These are phyloP conservation scores for Cutaneotrichosporon cavernicola DNA, from an alignment of 1,284 basidiomycete species.

Conservation along the genomic window DNA sequence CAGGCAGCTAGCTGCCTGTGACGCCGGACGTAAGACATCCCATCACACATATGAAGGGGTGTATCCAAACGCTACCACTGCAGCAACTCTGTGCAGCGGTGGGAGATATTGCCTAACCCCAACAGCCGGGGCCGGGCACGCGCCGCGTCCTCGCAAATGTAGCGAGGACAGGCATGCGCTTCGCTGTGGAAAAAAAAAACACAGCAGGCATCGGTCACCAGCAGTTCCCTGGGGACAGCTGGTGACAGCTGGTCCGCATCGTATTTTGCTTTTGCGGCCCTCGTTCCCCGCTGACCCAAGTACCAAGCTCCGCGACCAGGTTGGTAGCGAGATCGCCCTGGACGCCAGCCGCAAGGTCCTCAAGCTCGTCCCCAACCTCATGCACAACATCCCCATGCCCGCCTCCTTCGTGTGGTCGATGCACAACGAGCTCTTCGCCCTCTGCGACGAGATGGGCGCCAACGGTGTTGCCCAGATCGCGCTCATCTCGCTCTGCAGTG, in stretches of 20 bases:
- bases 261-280: neutral
- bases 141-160: too few relatives aligned
- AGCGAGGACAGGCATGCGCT: too few relatives aligned
- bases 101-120: too few relatives aligned
- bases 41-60: too few relatives aligned
- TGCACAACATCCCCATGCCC: slow-evolving; percentile 24
- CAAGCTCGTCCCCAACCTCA: slow-evolving; percentile 26
- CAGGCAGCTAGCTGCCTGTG: too few relatives aligned
- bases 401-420: slow-evolving; percentile 14
- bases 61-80: too few relatives aligned
- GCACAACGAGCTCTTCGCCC: slow-evolving; percentile 22
- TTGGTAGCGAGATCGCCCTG: slow-evolving; percentile 10
- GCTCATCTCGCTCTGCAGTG: slow-evolving; percentile 12
- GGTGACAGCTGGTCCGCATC: neutral
- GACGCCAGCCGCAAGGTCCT: slow-evolving; percentile 21
- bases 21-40: too few relatives aligned
- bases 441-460: slow-evolving; percentile 21
- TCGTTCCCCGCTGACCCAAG: slow-evolving; percentile 7
- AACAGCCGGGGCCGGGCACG: too few relatives aligned
- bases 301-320: slow-evolving; percentile 7
- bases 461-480: slow-evolving; percentile 19
- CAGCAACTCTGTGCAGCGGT: too few relatives aligned
- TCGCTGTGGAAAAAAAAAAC: too few relatives aligned
- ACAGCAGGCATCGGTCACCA: too few relatives aligned
- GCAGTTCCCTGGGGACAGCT: too few relatives aligned